Base-by-base conservation (phyloP, 2,329 filamentous ascomycete species). In the Scorias spongiosa region DNA sequence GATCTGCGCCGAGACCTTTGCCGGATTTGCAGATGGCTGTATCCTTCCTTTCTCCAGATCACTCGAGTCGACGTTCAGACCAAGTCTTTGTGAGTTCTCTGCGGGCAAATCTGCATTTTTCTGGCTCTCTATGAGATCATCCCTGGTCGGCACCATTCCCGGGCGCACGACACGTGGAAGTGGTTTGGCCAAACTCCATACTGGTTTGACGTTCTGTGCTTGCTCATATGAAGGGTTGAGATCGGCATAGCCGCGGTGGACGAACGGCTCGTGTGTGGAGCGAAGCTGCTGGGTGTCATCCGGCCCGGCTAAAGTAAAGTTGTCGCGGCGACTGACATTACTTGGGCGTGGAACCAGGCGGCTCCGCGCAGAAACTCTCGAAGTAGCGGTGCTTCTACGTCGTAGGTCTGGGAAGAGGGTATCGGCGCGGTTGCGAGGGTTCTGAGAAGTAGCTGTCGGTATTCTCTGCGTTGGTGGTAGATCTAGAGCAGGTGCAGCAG, bases 221-320 rank as follows among this genome's bases (percentile, higher is more conserved):
- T 74, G 68, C 29, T 72, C 71, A 46, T 75, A 74, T 28, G 69
- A 65, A 2, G 72, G 72, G 42, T 76, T 75, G 2, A 75, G 59
- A 10, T 70, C 62, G 10, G 63, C 61, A 48, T 75, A 74, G 2
- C 69, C 69, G n/a, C 70, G 69, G 32, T 72, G 67, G n/a, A 75
- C 65, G 34, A 54, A 55, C 9, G 50, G 50, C 42, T 55, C 51
- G 18, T 56, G 49, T 5, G 52, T 47, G 15, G 47, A 44, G 15
- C 46, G 43, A 1, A 56, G 41, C 18, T 49, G 46, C 15, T 50
- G 39, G 17, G 46, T 46, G 14, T 54, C 49, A 2, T 52, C 50
- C 7, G 46, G 43, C 1, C 54, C 54, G 41, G 54, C 52, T 26
- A 49, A 17, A 14, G 15, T 48, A 40, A 48, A 47, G 11, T 47